These are phyloP conservation scores for Balakata baccata DNA, from an alignment of 345 rosid species.

Conservation along the genomic window DNA sequence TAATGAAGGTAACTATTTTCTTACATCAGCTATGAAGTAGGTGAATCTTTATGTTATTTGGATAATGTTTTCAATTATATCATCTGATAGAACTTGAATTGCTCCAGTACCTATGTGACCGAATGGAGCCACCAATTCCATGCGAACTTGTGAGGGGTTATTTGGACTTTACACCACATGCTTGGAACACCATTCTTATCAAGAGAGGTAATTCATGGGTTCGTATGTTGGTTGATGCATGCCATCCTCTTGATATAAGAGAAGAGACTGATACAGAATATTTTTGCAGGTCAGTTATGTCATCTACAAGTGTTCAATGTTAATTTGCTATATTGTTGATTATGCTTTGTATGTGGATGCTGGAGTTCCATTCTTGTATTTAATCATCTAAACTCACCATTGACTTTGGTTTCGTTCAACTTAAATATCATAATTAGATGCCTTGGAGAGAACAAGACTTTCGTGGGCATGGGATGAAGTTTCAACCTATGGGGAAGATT, in stretches of 20 bases:
- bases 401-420: neutral
- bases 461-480: neutral
- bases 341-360: neutral
- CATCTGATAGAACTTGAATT: conserved; percentile 23
- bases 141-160: conserved; percentile 99
- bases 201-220: conserved; percentile 62
- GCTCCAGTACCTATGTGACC: conserved; percentile 81
- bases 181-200: conserved; percentile 74
- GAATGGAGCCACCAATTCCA: conserved; percentile 89
- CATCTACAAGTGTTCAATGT: conserved; percentile 7
- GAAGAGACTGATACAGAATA: conserved; percentile 82
- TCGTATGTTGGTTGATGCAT: conserved; percentile 92
- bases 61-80: conserved; percentile 5
- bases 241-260: conserved; percentile 83
- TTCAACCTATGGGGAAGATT: neutral
- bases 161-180: conserved; percentile 88
- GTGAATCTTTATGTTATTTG: conserved; percentile 9
- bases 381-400: neutral
- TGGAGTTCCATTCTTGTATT: neutral
- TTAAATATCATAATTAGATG: too few relatives aligned
- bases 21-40: neutral
- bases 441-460: neutral
- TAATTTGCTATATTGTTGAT: neutral
- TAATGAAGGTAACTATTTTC: conserved; percentile 63
- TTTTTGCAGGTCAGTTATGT: conserved; percentile 58